phyloP scores from a whole-genome alignment of 202 grass and related monocot genomes.

The Schoenoplectus tabernaemontani region DNA sequence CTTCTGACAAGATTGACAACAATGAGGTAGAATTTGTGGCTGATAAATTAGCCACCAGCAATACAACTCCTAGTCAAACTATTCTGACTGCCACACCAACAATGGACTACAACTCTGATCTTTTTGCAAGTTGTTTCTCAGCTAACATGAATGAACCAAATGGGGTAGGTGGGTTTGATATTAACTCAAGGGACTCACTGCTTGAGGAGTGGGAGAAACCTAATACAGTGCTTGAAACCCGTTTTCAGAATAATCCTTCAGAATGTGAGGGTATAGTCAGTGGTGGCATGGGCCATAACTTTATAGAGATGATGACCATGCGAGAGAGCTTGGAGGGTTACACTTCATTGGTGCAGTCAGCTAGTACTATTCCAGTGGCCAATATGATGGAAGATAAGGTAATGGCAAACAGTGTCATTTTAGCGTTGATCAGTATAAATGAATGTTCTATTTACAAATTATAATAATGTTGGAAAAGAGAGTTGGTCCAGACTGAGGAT shows the following conservation, averaged over 20 bases:
- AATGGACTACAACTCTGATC: slow-evolving; percentile 11
- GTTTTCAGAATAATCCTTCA: slow-evolving; percentile 24
- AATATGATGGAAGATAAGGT: slow-evolving; percentile 71
- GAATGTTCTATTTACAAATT: too few relatives aligned
- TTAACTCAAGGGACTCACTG: slow-evolving; percentile 50
- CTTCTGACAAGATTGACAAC: background rate
- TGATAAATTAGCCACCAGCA: slow-evolving; percentile 14
- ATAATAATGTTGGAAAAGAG: too few relatives aligned
- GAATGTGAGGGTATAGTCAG: slow-evolving; percentile 16
- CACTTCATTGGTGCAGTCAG: slow-evolving; percentile 41
- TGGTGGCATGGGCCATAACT: slow-evolving; percentile 31
- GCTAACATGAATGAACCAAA: slow-evolving; percentile 15
- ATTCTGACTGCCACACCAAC: background rate
- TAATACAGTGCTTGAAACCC: slow-evolving; percentile 34
- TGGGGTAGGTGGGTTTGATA: slow-evolving; percentile 51
- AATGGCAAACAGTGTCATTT: slow-evolving; percentile 17
- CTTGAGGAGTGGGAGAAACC: slow-evolving; percentile 40
- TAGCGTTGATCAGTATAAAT: too few relatives aligned
- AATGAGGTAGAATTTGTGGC: slow-evolving; percentile 4
- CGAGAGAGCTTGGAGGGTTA: slow-evolving; percentile 35
- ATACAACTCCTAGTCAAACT: background rate
- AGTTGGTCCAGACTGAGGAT: too few relatives aligned
- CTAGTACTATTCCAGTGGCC: slow-evolving; percentile 37
- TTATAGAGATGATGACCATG: slow-evolving; percentile 30
- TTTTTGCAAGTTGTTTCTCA: slow-evolving; percentile 14